Conservation (phyloP, 2,329 filamentous ascomycete species). For the Trichoderma sp. region DNA sequence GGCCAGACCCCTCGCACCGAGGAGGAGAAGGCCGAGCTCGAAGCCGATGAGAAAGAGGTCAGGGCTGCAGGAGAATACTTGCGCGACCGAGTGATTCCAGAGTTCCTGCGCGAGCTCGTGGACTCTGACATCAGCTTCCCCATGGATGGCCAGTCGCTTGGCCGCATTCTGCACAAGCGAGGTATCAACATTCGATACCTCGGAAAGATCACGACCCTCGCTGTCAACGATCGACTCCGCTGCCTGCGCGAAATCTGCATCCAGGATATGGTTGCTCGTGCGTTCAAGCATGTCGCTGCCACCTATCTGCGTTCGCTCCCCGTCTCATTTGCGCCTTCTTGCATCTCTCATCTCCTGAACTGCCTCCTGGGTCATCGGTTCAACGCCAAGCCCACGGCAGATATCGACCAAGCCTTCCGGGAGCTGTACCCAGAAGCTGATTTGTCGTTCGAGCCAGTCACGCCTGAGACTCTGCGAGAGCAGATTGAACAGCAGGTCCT, state of each 20-base stretch:
- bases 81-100: constrained; percentile 73
- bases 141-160: constrained; percentile 94
- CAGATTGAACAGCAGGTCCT: constrained; percentile 70
- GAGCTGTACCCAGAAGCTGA: constrained; percentile 77
- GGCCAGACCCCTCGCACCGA: constrained; percentile 87
- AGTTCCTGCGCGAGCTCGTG: constrained; percentile 79
- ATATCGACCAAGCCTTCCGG: constrained; percentile 72
- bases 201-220: constrained; percentile 73
- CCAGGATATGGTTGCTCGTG: constrained; percentile 92
- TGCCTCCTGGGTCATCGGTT: constrained; percentile 77
- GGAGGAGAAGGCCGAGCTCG: constrained; percentile 80
- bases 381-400: constrained; percentile 73
- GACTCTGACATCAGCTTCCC: constrained; percentile 95
- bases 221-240: constrained; percentile 67
- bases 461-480: constrained; percentile 65
- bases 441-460: constrained; percentile 75
- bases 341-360: constrained; percentile 84
- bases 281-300: constrained; percentile 89
- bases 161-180: constrained; percentile 86
- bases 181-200: constrained; percentile 97
- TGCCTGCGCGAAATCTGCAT: constrained; percentile 74
- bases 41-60: constrained; percentile 83
- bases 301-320: constrained; percentile 77
- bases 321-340: constrained; percentile 73
- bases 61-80: constrained; percentile 79